phyloP scores from a whole-genome alignment of 805 yeast genomes.

The Cyberlindnera amylophila region DNA sequence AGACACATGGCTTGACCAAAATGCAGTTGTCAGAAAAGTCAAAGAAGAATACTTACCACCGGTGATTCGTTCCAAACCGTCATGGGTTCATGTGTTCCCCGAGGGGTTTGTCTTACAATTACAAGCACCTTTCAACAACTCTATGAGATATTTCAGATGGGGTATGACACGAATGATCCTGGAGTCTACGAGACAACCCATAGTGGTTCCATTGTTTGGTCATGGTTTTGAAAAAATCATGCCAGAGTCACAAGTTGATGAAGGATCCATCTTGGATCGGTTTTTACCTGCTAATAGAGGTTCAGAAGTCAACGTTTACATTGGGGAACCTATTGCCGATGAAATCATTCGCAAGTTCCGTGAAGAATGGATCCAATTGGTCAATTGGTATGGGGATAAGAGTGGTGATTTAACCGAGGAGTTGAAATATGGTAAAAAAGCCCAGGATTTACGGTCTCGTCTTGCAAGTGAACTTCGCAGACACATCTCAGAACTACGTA shows the following conservation, averaged over 20 bases:
- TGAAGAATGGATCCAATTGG: slow-evolving; percentile 62
- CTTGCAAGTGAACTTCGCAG: slow-evolving; percentile 68
- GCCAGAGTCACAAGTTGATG: slow-evolving; percentile 64
- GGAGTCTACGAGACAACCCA: slow-evolving; percentile 80
- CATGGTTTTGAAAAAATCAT: slow-evolving; percentile 84
- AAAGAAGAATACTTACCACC: slow-evolving; percentile 44
- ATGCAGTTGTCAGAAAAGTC: slow-evolving; percentile 14
- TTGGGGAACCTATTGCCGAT: slow-evolving; percentile 72
- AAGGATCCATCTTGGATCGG: slow-evolving; percentile 43
- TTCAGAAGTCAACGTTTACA: slow-evolving; percentile 58
- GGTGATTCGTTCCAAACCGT: slow-evolving; percentile 56
- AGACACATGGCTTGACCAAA: slow-evolving; percentile 18
- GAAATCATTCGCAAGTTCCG: slow-evolving; percentile 56
- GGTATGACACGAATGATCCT: slow-evolving; percentile 82
- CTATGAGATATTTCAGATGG: slow-evolving; percentile 96
- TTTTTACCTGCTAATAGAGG: slow-evolving; percentile 63
- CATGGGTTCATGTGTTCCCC: slow-evolving; percentile 94
- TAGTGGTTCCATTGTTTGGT: slow-evolving; percentile 80
- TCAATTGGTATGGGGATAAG: slow-evolving; percentile 47
- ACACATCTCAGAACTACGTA: slow-evolving; percentile 49
- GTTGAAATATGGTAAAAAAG: slow-evolving; percentile 60
- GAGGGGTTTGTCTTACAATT: slow-evolving; percentile 91
- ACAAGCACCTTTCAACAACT: slow-evolving; percentile 71
- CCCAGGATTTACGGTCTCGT: slow-evolving; percentile 59
- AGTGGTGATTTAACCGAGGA: slow-evolving; percentile 61